Evolutionary conservation across 2,329 filamentous ascomycete genomes (phyloP).

Genomic region (Sclerotinia subarctica): DNA sequence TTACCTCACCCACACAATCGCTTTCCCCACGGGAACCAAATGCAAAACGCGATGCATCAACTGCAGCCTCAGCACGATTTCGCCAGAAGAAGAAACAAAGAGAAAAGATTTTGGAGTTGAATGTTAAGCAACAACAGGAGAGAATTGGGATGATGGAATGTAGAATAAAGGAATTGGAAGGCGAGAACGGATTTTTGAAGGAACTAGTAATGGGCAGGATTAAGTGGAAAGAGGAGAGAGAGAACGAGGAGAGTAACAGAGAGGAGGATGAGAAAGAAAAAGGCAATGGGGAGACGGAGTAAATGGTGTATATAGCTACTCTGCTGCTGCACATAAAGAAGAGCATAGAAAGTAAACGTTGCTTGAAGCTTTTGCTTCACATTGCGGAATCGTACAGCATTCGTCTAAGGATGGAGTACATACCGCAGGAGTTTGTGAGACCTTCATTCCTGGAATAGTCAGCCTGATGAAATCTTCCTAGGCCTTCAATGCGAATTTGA

Average conservation of each 20-base stretch:
- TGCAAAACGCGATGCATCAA: conserved; percentile 76
- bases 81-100: conserved; percentile 94
- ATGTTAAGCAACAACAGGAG: conserved; percentile 75
- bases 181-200: conserved; percentile 77
- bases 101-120: conserved; percentile 77
- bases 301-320: not conserved
- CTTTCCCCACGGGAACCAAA: conserved; percentile 19
- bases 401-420: not conserved
- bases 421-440: not conserved
- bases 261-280: conserved; percentile 20
- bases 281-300: not conserved
- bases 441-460: not conserved
- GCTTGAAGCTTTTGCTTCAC: not conserved
- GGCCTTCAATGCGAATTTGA: not conserved
- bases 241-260: conserved; percentile 37
- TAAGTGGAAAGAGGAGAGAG: conserved; percentile 38
- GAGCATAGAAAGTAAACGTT: not conserved
- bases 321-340: not conserved
- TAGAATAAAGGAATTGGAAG: conserved; percentile 70
- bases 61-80: conserved; percentile 82
- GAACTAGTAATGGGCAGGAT: conserved; percentile 68
- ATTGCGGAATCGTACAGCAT: not conserved
- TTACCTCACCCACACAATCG: conserved; percentile 13
- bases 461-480: not conserved
- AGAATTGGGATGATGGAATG: conserved; percentile 71